Evolutionary conservation across 2,329 filamentous ascomycete species (phyloP), one percentile per base, ranked within the genome.

Genomic region (Dothideomycetes sp.): DNA sequence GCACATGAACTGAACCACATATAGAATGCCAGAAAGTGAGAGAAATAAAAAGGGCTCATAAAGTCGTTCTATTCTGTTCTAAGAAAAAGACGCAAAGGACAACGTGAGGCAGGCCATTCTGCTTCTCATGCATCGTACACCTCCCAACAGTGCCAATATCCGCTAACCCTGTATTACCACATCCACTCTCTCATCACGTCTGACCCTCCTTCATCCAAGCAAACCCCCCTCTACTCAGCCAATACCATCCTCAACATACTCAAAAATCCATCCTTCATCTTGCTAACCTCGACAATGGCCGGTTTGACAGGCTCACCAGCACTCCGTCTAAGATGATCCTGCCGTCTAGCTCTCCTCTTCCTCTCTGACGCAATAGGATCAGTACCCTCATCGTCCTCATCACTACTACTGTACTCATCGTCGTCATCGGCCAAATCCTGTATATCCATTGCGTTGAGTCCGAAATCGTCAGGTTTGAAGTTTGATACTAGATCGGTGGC

Each of bases 361-460:
- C 89, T 71, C 68, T 96, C 91, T 5, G 84, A 84, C 47, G 80
- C 79, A 49, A 98, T 93, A 1, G 89, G 87, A 55, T 96, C 88
- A n/a, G 69, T 74, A 42, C 82, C 80, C n/a, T 82, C 59, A 8
- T 69, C 65, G 7, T 64, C 76, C 5, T 88, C 81, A 45, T 91
- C 84, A 38, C 84, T 80, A 1, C 78, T 75, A 41, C 86, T 82
- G 11, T 80, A 56, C n/a, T 44, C 72, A 4, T 76, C 74, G 8
- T 80, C 78, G 2, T 73, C 76, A 3, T 84, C 84, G 51, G 91
- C 85, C 60, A 95, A 79, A 47, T 94, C 88, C 57, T 89, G 77
- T 11, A 96, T 67, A 57, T 96, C 91, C 64, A 83, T 80, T 54
- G 83, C 76, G 56, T 95, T 79, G 15, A 98, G 67, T 0, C 91